These are phyloP conservation scores for Plantago lanceolata DNA, from an alignment of 305 asterid genomes.

Conservation along the genomic window DNA sequence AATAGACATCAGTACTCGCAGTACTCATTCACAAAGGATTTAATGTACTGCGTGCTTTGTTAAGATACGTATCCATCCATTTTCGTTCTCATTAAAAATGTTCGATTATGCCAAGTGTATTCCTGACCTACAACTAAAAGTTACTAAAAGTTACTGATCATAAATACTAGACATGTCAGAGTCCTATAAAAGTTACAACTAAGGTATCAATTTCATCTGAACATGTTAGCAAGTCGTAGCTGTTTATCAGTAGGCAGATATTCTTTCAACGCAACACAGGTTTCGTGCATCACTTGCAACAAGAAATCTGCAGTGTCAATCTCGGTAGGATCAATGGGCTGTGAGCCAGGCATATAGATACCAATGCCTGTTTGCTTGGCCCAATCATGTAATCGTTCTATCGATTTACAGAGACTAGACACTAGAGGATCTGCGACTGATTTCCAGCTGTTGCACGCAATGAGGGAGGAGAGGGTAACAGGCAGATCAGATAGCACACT, in stretches of 20 bases:
- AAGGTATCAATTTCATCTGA: slow-evolving; percentile 2
- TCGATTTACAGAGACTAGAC: slow-evolving; percentile 46
- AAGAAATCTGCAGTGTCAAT: slow-evolving; percentile 38
- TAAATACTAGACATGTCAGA: too few relatives aligned
- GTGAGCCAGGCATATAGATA: slow-evolving; percentile 28
- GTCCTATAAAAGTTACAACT: neutral
- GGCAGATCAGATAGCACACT: slow-evolving; percentile 77
- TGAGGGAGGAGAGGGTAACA: slow-evolving; percentile 58
- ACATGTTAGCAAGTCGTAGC: slow-evolving; percentile 74
- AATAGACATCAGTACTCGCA: too few relatives aligned
- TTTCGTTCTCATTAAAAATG: too few relatives aligned
- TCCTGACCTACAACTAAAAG: neutral
- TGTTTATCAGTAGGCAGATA: slow-evolving; percentile 61
- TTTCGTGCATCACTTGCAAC: slow-evolving; percentile 52
- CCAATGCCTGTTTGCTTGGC: slow-evolving; percentile 24
- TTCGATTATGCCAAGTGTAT: too few relatives aligned
- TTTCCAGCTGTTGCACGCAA: slow-evolving; percentile 45
- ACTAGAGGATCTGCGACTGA: slow-evolving; percentile 57
- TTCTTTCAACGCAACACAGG: slow-evolving; percentile 54
- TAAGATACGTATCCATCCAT: too few relatives aligned
- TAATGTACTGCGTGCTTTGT: too few relatives aligned
- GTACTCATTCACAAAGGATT: too few relatives aligned
- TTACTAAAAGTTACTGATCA: too few relatives aligned
- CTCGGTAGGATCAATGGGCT: slow-evolving; percentile 50
- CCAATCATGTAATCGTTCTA: slow-evolving; percentile 59